phyloP scores from a whole-genome alignment of 2,329 filamentous ascomycete species.

The Diaporthe helianthi region DNA sequence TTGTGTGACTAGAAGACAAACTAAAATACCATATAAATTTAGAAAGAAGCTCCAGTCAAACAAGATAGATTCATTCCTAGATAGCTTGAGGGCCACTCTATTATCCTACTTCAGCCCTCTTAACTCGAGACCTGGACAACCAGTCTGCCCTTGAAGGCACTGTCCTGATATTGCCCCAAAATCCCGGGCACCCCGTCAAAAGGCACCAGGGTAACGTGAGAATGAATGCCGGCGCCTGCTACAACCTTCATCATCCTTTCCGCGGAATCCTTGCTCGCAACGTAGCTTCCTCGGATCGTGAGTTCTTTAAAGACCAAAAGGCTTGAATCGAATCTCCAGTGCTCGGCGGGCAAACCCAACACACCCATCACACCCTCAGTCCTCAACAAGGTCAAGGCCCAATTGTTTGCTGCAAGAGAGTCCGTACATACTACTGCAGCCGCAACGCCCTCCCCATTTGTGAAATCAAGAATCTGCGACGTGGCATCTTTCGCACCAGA shows the following conservation, averaged over 20 bases:
- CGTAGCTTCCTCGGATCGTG: constrained; percentile 12
- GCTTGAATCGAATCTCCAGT: constrained; percentile 1
- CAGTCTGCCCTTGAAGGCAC: constrained; percentile 12
- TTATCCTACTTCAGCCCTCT: background rate
- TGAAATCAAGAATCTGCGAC: constrained; percentile 1
- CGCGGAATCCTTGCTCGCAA: background rate
- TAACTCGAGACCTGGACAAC: background rate
- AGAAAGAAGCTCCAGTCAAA: no score
- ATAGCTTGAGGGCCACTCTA: no score
- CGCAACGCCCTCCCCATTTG: background rate
- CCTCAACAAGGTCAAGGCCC: constrained; percentile 2
- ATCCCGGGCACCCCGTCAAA: background rate
- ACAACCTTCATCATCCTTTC: constrained; percentile 5
- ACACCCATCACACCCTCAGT: background rate
- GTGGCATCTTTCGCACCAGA: background rate
- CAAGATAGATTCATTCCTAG: no score
- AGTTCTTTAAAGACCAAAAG: constrained; percentile 2
- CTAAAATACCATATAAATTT: no score
- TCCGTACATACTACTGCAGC: constrained; percentile 3
- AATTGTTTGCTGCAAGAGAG: background rate
- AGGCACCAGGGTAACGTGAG: background rate
- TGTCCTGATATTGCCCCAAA: background rate
- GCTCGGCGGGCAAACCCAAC: background rate
- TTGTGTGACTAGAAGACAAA: no score
- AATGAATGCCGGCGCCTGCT: background rate